These are phyloP conservation scores for Citrus maxima DNA, from an alignment of 345 rosid species.

Conservation along the genomic window DNA sequence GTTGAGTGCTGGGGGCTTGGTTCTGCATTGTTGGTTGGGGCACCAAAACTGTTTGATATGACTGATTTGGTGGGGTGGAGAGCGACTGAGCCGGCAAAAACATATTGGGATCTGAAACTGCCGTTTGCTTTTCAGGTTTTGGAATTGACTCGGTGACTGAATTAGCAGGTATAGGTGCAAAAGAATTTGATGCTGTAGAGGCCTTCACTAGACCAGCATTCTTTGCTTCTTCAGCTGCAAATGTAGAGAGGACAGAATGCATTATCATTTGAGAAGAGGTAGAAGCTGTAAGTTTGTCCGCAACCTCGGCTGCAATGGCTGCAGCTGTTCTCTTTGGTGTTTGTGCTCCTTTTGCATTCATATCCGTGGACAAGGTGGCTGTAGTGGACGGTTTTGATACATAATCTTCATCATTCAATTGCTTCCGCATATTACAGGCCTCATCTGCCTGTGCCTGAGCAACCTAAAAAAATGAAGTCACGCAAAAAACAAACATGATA, in stretches of 20 bases:
- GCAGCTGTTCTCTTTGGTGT: conserved; percentile 72
- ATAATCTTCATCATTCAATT: conserved; percentile 53
- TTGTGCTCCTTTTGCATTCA: conserved; percentile 41
- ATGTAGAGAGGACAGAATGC: conserved; percentile 85
- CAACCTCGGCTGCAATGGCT: conserved; percentile 93
- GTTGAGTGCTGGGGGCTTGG: conserved; percentile 48
- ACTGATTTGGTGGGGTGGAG: conserved; percentile 33
- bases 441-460: conserved; percentile 77
- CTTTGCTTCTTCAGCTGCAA: conserved; percentile 92
- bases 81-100: conserved; percentile 41
- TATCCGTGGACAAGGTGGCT: conserved; percentile 25
- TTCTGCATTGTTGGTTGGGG: conserved; percentile 38
- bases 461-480: conserved; percentile 40
- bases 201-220: conserved; percentile 42
- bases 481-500: background rate
- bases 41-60: conserved; percentile 38
- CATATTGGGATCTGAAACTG: conserved; percentile 42
- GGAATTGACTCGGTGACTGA: conserved; percentile 23
- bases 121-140: conserved; percentile 41
- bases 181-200: conserved; percentile 29
- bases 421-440: conserved; percentile 64
- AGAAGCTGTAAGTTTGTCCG: conserved; percentile 84
- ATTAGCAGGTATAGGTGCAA: conserved; percentile 13
- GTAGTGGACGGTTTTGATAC: conserved; percentile 32
- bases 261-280: conserved; percentile 89